Conservation (phyloP, 495 filamentous ascomycete species). For the Rostrohypoxylon terebratum region DNA sequence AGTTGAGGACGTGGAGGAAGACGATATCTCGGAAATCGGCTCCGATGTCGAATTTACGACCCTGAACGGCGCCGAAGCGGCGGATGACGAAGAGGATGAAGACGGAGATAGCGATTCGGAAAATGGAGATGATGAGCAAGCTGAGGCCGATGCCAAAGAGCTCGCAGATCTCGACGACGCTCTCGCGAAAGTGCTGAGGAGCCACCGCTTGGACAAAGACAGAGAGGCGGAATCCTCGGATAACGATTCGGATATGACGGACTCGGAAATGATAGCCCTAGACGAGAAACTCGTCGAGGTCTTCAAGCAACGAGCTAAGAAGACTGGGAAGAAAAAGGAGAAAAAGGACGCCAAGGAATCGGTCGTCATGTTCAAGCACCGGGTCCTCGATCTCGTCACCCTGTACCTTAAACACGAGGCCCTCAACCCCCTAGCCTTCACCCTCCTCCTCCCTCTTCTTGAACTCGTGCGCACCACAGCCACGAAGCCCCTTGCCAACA, state of each 20-base stretch:
- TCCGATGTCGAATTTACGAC: slow-evolving; percentile 62
- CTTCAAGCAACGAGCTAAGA: slow-evolving; percentile 76
- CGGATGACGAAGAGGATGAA: slow-evolving; percentile 52
- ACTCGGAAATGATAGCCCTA: slow-evolving; percentile 93
- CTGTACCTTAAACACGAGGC: slow-evolving; percentile 87
- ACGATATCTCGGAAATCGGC: slow-evolving; percentile 52
- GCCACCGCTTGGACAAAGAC: slow-evolving; percentile 68
- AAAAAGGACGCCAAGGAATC: slow-evolving; percentile 86
- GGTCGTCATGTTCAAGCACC: slow-evolving; percentile 95
- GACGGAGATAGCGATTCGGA: slow-evolving; percentile 61
- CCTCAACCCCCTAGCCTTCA: slow-evolving; percentile 70
- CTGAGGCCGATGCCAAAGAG: slow-evolving; percentile 49
- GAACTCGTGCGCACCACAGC: slow-evolving; percentile 65
- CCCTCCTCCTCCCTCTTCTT: slow-evolving; percentile 72
- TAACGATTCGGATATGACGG: slow-evolving; percentile 82
- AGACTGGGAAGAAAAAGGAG: slow-evolving; percentile 75
- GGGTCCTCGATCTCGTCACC: slow-evolving; percentile 86
- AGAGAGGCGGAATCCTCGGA: slow-evolving; percentile 64
- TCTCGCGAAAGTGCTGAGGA: slow-evolving; percentile 77
- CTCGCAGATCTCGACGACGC: slow-evolving; percentile 79
- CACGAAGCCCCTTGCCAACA: slow-evolving; percentile 77
- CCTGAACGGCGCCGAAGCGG: slow-evolving; percentile 48
- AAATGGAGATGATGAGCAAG: slow-evolving; percentile 54
- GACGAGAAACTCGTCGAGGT: slow-evolving; percentile 84
- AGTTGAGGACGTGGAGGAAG: slow-evolving; percentile 51